Evolutionary conservation across 306 rosid species (phyloP), one percentile per base, ranked within the genome.

Genomic region (Fragaria ananassa): DNA sequence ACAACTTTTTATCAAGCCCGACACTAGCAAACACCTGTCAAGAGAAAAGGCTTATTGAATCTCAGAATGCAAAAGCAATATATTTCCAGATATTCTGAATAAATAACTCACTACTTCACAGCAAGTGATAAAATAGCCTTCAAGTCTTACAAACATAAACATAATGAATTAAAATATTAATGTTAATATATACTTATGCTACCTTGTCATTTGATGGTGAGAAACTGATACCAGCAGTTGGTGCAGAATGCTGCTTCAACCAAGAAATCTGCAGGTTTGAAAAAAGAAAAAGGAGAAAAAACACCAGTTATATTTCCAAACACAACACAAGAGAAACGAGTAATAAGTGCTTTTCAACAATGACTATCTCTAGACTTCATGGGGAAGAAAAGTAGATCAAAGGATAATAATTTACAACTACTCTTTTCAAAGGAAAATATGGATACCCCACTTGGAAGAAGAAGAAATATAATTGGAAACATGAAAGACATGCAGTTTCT

Each of bases 171-270:
- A 13, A 17, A 70, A 58, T 39, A 44, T 25, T 54, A 19, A 27
- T 45, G 62, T 10, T 54, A 34, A 17, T 15, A 57, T 50, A 25
- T 9, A 75, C 18, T 34, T 58, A 86, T 15, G 72, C 79, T 74
- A 96, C 99, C 99, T 96, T 96, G 88, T 96, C 99, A 80, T 87
- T 96, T 83, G 98, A 88, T 62, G 98, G 96, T 74, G 98, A 96
- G 88, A 96, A 92, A 89, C 98, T 83, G 87, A 93, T 84, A 79
- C 97, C 99, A 80, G 98, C 98, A 79, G 97, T 87, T 66, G 99
- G 99, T 31, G 99, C 99, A 73, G 98, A 93, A 85, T 96, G 99
- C 85, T 91, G 99, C 87, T 92, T 96, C 89, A 81, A 78, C 99
- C 99, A 96, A 74, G 99, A 92, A 68, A 87, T 85, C 99, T 96